These are phyloP conservation scores for Talaromyces stipitatus DNA, from an alignment of 495 filamentous ascomycete species.

Conservation along the genomic window DNA sequence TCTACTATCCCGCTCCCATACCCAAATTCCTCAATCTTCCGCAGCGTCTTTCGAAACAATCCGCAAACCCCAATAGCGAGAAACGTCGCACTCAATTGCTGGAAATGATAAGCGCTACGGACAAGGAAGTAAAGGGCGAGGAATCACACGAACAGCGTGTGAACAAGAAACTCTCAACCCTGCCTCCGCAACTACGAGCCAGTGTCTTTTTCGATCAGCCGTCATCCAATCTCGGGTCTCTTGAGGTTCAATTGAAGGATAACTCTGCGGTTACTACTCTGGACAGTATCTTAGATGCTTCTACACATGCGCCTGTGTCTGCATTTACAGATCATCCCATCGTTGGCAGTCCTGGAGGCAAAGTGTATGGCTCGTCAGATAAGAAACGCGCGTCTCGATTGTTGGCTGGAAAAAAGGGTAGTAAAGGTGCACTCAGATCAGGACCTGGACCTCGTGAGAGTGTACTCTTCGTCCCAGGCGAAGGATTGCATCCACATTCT, in stretches of 20 bases:
- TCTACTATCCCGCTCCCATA: constrained; percentile 92
- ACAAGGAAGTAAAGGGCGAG: constrained; percentile 9
- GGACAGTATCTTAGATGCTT: constrained; percentile 93
- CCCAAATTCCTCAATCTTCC: constrained; percentile 90
- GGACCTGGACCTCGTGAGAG: constrained; percentile 13
- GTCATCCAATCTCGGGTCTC: constrained; percentile 25
- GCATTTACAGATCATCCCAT: constrained; percentile 93
- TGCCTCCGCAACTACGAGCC: constrained; percentile 87
- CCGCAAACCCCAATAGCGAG: constrained; percentile 51
- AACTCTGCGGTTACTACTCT: constrained; percentile 82
- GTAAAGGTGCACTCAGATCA: constrained; percentile 15
- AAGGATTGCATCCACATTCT: neutral
- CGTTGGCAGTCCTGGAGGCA: constrained; percentile 60
- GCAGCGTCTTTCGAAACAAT: constrained; percentile 72
- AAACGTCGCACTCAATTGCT: constrained; percentile 61
- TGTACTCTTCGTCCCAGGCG: neutral
- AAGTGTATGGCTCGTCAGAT: constrained; percentile 50
- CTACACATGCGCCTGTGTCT: constrained; percentile 80
- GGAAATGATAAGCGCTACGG: constrained; percentile 11
- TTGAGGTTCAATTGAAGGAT: constrained; percentile 63
- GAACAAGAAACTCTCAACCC: constrained; percentile 33
- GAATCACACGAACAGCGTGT: constrained; percentile 5
- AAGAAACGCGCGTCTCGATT: constrained; percentile 19
- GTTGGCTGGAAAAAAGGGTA: constrained; percentile 12
- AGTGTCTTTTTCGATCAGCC: constrained; percentile 84